A percentile compares a stretch with the other conserved stretches of the same genome.
These are phyloP conservation scores for Aspergillus ochraceoroseus DNA, from an alignment of 2,329 filamentous ascomycete species.

Conservation along the genomic window DNA sequence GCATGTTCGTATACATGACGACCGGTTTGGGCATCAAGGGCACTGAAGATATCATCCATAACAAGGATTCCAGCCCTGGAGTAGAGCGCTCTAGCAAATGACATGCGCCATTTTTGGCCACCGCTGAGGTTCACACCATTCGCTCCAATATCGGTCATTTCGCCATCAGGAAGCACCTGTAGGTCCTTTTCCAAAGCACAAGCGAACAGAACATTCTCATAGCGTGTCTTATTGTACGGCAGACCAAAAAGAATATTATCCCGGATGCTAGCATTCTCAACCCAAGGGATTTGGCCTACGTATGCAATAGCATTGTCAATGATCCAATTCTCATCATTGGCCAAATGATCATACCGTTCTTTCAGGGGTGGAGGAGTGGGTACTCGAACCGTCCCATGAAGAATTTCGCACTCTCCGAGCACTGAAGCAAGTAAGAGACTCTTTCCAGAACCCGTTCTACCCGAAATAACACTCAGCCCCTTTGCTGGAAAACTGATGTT, in stretches of 20 bases:
- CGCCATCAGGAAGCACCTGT: slow-evolving; percentile 82
- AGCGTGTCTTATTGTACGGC: slow-evolving; percentile 68
- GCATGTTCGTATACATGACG: slow-evolving; percentile 79
- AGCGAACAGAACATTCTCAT: slow-evolving; percentile 71
- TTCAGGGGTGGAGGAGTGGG: no score
- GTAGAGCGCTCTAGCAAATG: slow-evolving; percentile 76
- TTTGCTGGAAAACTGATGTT: no score
- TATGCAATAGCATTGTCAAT: no score
- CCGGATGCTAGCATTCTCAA: slow-evolving; percentile 81
- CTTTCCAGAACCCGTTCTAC: no score
- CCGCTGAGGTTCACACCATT: slow-evolving; percentile 94
- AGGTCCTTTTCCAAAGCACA: slow-evolving; percentile 81
- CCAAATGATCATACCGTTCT: no score
- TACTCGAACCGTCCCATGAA: no score
- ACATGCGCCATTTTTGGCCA: slow-evolving; percentile 89
- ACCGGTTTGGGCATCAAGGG: slow-evolving; percentile 54
- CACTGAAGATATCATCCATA: slow-evolving; percentile 60
- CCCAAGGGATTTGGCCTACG: slow-evolving; percentile 96
- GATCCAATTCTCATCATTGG: no score
- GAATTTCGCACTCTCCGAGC: no score
- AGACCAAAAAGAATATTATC: slow-evolving; percentile 92
- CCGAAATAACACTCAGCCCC: no score
- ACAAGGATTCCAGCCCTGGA: slow-evolving; percentile 59
- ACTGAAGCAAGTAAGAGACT: no score
- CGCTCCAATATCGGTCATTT: slow-evolving; percentile 88